Percentiles rank a stretch among this genome's conserved stretches.
Conservation (phyloP, 2,329 filamentous ascomycete species). For the Microdochium trichocladiopsis region DNA sequence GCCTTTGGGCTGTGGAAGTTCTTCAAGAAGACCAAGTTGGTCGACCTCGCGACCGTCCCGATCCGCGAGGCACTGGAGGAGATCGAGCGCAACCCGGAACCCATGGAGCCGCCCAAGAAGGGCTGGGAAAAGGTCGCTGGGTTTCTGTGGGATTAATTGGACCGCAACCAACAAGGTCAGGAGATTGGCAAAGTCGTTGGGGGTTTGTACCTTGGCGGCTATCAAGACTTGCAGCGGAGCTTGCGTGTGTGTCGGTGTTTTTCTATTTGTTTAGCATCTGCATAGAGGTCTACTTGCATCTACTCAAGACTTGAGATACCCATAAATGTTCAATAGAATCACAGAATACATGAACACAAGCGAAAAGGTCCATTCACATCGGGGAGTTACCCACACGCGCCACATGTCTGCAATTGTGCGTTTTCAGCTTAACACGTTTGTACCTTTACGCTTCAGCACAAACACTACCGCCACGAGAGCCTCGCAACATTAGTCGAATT, state of each 20-base stretch:
- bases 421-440: too few species aligned
- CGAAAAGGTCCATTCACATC: too few species aligned
- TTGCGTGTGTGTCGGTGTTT: not conserved
- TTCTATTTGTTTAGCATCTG: not conserved
- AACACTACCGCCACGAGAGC: too few species aligned
- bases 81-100: constrained; percentile 25
- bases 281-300: not conserved
- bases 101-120: constrained; percentile 15
- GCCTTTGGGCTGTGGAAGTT: constrained; percentile 60
- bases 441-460: too few species aligned
- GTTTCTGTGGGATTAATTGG: constrained; percentile 26
- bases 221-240: not conserved
- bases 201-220: too few species aligned
- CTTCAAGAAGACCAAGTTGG: constrained; percentile 52
- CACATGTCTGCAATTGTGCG: too few species aligned
- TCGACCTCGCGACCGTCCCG: constrained; percentile 42
- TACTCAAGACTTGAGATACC: not conserved
- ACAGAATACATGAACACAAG: too few species aligned
- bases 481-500: too few species aligned
- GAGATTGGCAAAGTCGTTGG: too few species aligned
- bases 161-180: not conserved
- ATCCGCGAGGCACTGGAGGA: constrained; percentile 44
- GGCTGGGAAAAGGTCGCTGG: constrained; percentile 21
- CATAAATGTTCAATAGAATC: too few species aligned
- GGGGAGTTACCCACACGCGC: too few species aligned